A percentile compares a stretch with the other conserved stretches of the same genome.
Conservation (phyloP, 495 filamentous ascomycete species). For the Penicillium manginii region DNA sequence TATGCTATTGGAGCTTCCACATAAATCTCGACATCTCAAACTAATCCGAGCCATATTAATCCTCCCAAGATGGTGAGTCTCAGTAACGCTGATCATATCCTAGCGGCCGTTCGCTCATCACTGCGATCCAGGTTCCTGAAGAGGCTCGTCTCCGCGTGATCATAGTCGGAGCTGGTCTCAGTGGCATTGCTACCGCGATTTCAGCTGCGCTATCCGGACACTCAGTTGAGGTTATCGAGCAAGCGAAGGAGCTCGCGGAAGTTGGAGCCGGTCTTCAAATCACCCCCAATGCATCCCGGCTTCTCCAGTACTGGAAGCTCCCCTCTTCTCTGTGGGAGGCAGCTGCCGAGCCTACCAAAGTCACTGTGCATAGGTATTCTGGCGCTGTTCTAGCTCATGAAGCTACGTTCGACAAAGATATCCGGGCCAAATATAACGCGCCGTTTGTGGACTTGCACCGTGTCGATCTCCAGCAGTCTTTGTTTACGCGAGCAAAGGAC, state of each 20-base stretch:
- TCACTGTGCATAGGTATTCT: constrained; percentile 63
- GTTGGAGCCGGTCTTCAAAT: constrained; percentile 58
- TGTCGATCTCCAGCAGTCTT: constrained; percentile 57
- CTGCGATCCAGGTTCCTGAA: constrained; percentile 21
- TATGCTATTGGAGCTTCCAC: not conserved
- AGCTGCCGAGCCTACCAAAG: constrained; percentile 54
- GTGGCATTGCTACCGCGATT: constrained; percentile 68
- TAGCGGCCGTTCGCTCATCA: not conserved
- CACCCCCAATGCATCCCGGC: constrained; percentile 59
- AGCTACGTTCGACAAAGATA: constrained; percentile 45
- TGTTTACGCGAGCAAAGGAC: constrained; percentile 54
- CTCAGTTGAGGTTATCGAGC: constrained; percentile 63
- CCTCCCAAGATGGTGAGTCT: constrained; percentile 18
- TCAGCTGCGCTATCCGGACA: constrained; percentile 62
- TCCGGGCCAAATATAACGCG: constrained; percentile 46
- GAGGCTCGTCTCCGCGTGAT: constrained; percentile 33
- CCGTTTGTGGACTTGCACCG: constrained; percentile 64
- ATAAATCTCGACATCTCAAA: not conserved
- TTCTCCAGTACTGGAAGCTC: constrained; percentile 59
- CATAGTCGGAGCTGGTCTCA: constrained; percentile 53
- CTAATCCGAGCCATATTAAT: not conserved
- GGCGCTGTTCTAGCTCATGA: constrained; percentile 57
- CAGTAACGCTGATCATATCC: not conserved
- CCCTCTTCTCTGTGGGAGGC: constrained; percentile 44
- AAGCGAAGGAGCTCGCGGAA: constrained; percentile 62